Evolutionary conservation across 2,329 filamentous ascomycete species (phyloP), one percentile per base, ranked within the genome.

Genomic region (Podosphaera fusca): DNA sequence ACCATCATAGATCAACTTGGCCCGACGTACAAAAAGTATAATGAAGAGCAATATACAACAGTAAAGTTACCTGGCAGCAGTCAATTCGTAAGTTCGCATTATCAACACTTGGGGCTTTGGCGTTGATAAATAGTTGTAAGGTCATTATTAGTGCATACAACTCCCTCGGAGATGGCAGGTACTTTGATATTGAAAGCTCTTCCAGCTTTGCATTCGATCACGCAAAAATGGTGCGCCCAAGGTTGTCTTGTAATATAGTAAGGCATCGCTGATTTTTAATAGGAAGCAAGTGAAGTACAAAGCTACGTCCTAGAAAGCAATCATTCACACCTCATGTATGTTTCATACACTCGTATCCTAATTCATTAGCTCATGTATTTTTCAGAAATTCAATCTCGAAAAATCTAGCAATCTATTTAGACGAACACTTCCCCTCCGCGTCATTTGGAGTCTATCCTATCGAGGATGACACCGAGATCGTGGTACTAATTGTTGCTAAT

Each of bases 201-300:
- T 90, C 83, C 50, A 94, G 87, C 64, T 98, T 95, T 68, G 76
- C 77, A 54, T 90, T 95, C 66, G 85, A 98, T 67, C 90, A 96
- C 69, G 73, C 74, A 57, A 84, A 84, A 61, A 85, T 88, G 73
- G 84, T 83, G 70, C 58, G 33, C 12, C 8, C 29, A 49, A 12
- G 65, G 59, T 21, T 14, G 7, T 31, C 45, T 31, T 12, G 12
- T 21, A 10, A 30, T 29, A 45, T 36, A 36, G 49, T 6, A 51
- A 33, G 21, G 21, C n/a, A 46, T 14, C 34, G 47, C 61, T 65
- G 57, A 65, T 58, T n/a, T 36, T 30, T 34, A 30, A 21, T 60
- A 90, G 78, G 92, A 87, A 77, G 87, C 89, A 55, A 94, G 86
- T 60, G 79, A 74, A 29, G 82, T 84, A 3, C 86, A 95, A 71